Conservation (phyloP, 1,284 basidiomycete genomes). For the Ustilago cynodontis region DNA sequence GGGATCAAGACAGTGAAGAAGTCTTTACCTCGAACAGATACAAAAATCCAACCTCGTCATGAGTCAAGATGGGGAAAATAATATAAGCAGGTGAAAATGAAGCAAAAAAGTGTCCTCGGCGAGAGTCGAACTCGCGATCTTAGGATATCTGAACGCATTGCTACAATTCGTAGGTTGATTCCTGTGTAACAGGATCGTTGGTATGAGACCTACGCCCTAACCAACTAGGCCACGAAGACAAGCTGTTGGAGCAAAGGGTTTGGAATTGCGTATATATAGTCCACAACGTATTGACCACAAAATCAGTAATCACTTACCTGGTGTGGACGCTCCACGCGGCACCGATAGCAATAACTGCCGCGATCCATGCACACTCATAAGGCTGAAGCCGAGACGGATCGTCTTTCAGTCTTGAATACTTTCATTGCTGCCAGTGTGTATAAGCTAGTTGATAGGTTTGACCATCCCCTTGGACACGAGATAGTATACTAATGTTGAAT, state of each 20-base stretch:
- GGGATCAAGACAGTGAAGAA: no score
- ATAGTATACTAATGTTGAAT: slow-evolving; percentile 67
- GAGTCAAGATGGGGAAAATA: neutral
- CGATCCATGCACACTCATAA: neutral
- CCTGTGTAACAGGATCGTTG: slow-evolving; percentile 41
- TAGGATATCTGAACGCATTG: slow-evolving; percentile 38
- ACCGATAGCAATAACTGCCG: no score
- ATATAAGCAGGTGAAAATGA: no score
- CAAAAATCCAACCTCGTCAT: neutral
- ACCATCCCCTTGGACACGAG: slow-evolving; percentile 62
- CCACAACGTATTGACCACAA: no score
- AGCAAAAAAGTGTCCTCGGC: slow-evolving; percentile 43
- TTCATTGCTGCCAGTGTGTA: neutral
- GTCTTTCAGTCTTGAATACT: neutral
- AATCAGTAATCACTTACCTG: neutral
- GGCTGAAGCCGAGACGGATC: neutral
- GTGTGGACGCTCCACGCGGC: no score
- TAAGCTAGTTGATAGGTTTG: slow-evolving; percentile 67
- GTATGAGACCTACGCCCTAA: slow-evolving; percentile 56
- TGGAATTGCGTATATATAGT: neutral
- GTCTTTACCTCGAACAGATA: no score
- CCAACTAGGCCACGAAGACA: slow-evolving; percentile 53
- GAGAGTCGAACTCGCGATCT: slow-evolving; percentile 57
- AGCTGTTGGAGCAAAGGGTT: neutral
- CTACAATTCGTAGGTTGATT: slow-evolving; percentile 32